These are phyloP conservation scores for Beauveria varroae DNA, from an alignment of 2,329 filamentous ascomycete species.

Conservation along the genomic window DNA sequence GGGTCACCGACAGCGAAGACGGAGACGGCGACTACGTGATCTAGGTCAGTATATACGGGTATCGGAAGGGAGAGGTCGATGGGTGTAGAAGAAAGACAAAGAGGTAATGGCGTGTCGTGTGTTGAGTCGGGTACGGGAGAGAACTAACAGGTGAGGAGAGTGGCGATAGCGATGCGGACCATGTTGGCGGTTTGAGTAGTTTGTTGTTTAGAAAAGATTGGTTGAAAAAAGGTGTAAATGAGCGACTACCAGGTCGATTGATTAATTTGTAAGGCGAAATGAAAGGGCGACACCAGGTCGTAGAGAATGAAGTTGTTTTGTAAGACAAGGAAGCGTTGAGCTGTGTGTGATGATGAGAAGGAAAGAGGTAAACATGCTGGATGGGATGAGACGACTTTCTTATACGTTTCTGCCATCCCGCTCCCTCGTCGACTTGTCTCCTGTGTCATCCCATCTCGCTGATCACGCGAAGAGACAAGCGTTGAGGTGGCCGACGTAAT, in stretches of 20 bases:
- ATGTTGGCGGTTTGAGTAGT: slow-evolving; percentile 23
- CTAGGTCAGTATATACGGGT: neutral
- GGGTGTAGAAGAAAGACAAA: no score
- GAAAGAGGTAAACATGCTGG: neutral
- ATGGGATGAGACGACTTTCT: neutral
- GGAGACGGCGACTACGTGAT: slow-evolving; percentile 9
- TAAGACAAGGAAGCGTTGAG: neutral
- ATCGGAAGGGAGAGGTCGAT: neutral
- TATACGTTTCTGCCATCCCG: neutral
- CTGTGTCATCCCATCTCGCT: neutral
- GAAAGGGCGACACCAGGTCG: slow-evolving; percentile 9
- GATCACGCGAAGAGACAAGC: neutral
- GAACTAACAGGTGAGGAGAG: slow-evolving; percentile 19
- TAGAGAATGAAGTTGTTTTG: neutral
- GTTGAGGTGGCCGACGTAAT: no score
- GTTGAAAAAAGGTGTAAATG: neutral
- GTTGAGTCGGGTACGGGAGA: no score
- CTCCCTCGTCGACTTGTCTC: neutral
- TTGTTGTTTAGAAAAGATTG: neutral
- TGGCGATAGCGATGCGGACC: slow-evolving; percentile 19
- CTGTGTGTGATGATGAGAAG: neutral
- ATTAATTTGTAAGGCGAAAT: neutral
- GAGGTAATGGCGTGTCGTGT: no score
- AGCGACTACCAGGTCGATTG: slow-evolving; percentile 8
- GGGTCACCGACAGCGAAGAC: slow-evolving; percentile 16